Evolutionary conservation across 2,329 filamentous ascomycete genomes (phyloP), one percentile per base, ranked within the genome.

Genomic region (Microdochium paspali): DNA sequence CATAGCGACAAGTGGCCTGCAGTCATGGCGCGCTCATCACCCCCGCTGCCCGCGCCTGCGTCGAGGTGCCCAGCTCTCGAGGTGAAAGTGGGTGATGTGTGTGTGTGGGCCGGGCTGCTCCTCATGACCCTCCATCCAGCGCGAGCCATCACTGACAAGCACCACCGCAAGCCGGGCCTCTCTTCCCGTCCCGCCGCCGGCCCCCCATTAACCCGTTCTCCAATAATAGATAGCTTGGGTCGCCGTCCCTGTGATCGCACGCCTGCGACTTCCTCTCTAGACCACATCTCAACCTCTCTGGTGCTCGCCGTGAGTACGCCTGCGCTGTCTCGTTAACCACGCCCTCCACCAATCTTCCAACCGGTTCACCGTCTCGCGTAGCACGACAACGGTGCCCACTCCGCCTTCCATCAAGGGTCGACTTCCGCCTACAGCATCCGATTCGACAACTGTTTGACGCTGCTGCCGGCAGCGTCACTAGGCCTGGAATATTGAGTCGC

Each of bases 121-220:
- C 18, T 40, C 31, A 35, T 40, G 35, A 40, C 35, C 18, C 12
- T 21, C 18, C 35, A 35, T 35, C 13, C 31, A 35, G 15, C 28
- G 28, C 28, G 15, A 30, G 28, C 15, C 31, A 18, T 35, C 10
- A 35, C 18, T 9, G 31, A 35, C 10, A 35, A 35, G 31, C 31
- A 7, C 31, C 31, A n/a, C 26, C 7, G 26, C 26, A 7, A 28
- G 26, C 26, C 26, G 35, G 35, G 13, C 35, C 35, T 40, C 35
- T 40, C 35, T 21, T 40, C 35, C 35, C 35, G 35, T 40, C 35
- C 35, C 35, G 35, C 35, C 35, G 35, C 35, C 35, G 35, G 35
- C 35, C 35, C 35, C 18, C 35, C 35, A 40, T 21, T 40, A 15
- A 15, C 35, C 35, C 35, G 35, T 20, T 40, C 18, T 21, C 35